Percentiles rank a stretch among this genome's conserved stretches.
Conservation (phyloP, 2,329 filamentous ascomycete species). For the Trichoderma atroviride region DNA sequence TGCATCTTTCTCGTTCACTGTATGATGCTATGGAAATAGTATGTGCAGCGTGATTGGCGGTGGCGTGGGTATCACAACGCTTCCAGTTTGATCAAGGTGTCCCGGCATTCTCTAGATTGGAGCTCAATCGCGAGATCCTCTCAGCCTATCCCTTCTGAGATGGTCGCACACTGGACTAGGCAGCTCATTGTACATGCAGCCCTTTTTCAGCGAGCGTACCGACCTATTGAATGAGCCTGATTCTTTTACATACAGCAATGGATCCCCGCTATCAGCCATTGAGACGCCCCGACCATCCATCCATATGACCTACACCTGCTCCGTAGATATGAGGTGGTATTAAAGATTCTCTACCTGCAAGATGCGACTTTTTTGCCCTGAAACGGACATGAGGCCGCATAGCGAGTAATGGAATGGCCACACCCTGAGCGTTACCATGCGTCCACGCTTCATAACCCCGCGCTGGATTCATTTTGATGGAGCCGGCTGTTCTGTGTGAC, state of each 20-base stretch:
- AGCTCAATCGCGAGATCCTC: background rate
- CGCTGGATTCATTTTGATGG: background rate
- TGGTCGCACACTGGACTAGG: background rate
- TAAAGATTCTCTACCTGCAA: background rate
- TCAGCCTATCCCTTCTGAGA: background rate
- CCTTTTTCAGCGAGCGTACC: background rate
- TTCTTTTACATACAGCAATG: background rate
- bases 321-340: background rate
- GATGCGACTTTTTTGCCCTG: slow-evolving; percentile 7
- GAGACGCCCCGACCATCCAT: background rate
- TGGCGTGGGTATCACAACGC: background rate
- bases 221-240: background rate
- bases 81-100: background rate
- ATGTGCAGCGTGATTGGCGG: background rate
- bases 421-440: background rate
- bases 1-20: background rate
- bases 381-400: slow-evolving; percentile 3
- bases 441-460: background rate
- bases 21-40: background rate
- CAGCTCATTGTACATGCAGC: background rate
- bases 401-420: background rate
- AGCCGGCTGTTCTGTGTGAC: background rate
- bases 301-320: background rate
- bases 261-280: background rate
- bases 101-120: background rate